Evolutionary conservation across 495 filamentous ascomycete species (phyloP), one percentile per base, ranked within the genome.

Genomic region (Bombardia bombarda): DNA sequence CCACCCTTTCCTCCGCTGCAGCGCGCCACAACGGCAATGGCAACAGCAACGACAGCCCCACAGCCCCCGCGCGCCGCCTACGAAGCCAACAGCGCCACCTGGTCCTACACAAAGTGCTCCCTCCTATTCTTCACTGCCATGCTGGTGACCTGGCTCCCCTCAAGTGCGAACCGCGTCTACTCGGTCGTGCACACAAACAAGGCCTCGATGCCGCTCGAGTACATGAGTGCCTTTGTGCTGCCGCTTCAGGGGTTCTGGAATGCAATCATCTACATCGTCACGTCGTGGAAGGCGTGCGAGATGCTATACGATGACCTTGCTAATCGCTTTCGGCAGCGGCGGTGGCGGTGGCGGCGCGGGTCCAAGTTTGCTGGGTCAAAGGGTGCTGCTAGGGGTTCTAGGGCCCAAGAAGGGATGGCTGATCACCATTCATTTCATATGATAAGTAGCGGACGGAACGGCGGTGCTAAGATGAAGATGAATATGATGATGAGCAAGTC

Each of bases 211-310:
- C 65, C 67, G 18, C 73, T 93, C 20, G 80, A 86, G 50, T 83
- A 81, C 43, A 73, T 79, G 34, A 78, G 81, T 20, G 78, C 83
- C 1, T 73, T 88, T 35, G 86, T 93, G 0, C 70, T 93, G 17
- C 88, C 88, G 0, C 68, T 89, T 0, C 88, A 93, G 54, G 88
- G 88, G 2, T 89, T 92, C 52, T 90, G 86, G 83, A 95, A 93
- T 52, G 77, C 78, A 16, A 56, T 87, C 40, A 87, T 95, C 42
- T 95, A 93, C 62, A 58, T 79, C 10, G 78, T 77, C 16, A 87
- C 86, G 3, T 77, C 68, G 12, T 72, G 66, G 67, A 58, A 59
- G 25, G 71, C 72, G 7, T 70, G 65, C 43, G 61, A 61, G 50
- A 57, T 56, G 19, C 53, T 69, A 1, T 57, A 43, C 31, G 43